Percentiles rank a stretch among this genome's conserved stretches.
These are phyloP conservation scores for Phellopilus nigrolimitatus DNA, from an alignment of 1,284 basidiomycete species.

Conservation along the genomic window DNA sequence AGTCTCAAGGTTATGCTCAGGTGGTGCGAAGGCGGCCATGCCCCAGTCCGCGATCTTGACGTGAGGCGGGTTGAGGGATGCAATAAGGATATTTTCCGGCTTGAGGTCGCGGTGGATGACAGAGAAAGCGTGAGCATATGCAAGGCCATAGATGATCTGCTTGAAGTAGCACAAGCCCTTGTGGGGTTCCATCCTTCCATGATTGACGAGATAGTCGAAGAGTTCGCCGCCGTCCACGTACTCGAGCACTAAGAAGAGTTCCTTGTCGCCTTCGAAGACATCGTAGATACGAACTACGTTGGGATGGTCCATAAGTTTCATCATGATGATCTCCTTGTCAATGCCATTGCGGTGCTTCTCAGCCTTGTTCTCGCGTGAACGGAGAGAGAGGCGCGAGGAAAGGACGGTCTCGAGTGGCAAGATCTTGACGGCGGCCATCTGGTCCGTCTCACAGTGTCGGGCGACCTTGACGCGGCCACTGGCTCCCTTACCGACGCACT, in stretches of 20 bases:
- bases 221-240: constrained; percentile 98
- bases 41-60: constrained; percentile 99
- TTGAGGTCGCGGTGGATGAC: constrained; percentile 99
- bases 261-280: constrained; percentile 91
- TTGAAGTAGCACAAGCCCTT: constrained; percentile 96
- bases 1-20: constrained; percentile 84
- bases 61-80: constrained; percentile 76
- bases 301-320: constrained; percentile 98
- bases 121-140: constrained; percentile 97
- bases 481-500: constrained; percentile 93
- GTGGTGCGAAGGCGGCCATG: constrained; percentile 92
- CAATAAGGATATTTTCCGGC: constrained; percentile 94
- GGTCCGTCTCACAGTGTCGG: constrained; percentile 81
- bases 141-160: constrained; percentile 94
- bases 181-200: constrained; percentile 74
- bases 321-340: constrained; percentile 97
- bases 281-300: constrained; percentile 94
- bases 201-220: constrained; percentile 94
- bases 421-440: constrained; percentile 97
- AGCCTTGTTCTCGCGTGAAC: constrained; percentile 68
- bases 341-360: constrained; percentile 92
- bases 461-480: constrained; percentile 96
- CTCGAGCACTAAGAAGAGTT: constrained; percentile 94
- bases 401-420: constrained; percentile 85
- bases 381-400: constrained; percentile 71